Percentiles rank a stretch among this genome's conserved stretches.
Conservation (phyloP, 768 basidiomycete genomes). For the Asterophora lycoperdoides region DNA sequence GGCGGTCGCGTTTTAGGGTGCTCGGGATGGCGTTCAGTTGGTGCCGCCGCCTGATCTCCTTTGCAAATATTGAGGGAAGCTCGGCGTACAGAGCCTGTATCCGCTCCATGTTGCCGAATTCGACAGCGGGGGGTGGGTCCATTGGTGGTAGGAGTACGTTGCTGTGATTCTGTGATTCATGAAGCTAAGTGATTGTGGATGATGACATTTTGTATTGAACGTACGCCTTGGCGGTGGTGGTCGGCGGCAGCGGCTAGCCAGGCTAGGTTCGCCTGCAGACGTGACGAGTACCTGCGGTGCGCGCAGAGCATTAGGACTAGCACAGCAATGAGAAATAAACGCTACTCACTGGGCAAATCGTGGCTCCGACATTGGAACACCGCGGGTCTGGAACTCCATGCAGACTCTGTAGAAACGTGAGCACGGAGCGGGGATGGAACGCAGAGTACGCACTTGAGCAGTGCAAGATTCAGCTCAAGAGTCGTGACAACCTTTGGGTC, state of each 20-base stretch:
- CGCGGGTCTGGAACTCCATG: constrained; percentile 55
- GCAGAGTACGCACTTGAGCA: constrained; percentile 51
- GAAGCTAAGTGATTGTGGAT: not conserved
- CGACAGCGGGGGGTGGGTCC: constrained; percentile 48
- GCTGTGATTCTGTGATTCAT: constrained; percentile 22
- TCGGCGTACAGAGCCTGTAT: constrained; percentile 63
- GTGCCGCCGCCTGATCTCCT: constrained; percentile 50
- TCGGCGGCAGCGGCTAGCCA: constrained; percentile 73
- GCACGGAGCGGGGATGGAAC: constrained; percentile 2
- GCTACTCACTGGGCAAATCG: constrained; percentile 54
- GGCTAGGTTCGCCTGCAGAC: constrained; percentile 66
- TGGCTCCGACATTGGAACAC: constrained; percentile 41
- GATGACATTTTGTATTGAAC: constrained; percentile 12
- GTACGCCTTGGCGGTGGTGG: constrained; percentile 43
- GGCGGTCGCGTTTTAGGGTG: constrained; percentile 58
- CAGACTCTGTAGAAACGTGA: constrained; percentile 42
- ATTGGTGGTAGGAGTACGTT: constrained; percentile 49
- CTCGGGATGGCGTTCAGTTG: constrained; percentile 20
- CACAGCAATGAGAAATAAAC: not conserved
- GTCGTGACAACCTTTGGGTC: constrained; percentile 53
- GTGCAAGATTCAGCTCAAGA: constrained; percentile 64
- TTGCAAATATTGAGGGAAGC: constrained; percentile 57
- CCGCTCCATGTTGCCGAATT: constrained; percentile 45
- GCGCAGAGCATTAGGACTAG: constrained; percentile 2
- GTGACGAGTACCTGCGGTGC: constrained; percentile 46